Conservation (phyloP, 257 asterid species). For the Solanum etuberosum region DNA sequence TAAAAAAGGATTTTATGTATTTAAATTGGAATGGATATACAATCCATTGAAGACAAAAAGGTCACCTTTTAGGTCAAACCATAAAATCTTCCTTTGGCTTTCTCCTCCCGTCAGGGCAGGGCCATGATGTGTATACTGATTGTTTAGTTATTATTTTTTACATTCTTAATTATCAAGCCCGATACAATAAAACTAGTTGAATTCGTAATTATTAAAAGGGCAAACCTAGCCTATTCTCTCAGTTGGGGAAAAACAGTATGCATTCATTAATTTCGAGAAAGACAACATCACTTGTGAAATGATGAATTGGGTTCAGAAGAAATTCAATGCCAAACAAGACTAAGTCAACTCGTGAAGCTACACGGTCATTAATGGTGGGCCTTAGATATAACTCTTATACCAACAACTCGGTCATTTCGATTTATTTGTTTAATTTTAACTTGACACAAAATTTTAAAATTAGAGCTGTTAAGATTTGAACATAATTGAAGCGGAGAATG, state of each 20-base stretch:
- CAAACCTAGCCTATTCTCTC: neutral
- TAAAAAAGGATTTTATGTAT: neutral
- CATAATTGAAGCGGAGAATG: neutral
- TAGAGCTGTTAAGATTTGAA: neutral
- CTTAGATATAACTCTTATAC: neutral
- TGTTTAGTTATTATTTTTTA: neutral
- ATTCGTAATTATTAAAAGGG: neutral
- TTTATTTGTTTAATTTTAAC: accelerated
- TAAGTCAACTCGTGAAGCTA: neutral
- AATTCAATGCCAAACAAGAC: neutral
- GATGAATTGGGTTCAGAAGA: neutral
- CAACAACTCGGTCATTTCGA: accelerated
- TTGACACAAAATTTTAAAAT: accelerated
- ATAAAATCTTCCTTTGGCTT: neutral
- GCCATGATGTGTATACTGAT: neutral
- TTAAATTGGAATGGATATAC: neutral
- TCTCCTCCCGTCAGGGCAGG: neutral
- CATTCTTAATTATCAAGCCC: neutral
- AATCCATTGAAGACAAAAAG: neutral
- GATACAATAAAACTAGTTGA: neutral
- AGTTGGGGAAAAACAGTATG: neutral
- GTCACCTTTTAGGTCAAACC: neutral
- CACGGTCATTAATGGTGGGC: neutral
- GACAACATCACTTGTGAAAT: neutral
- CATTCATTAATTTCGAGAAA: neutral